Percentiles rank a stretch among this genome's conserved stretches.
Evolutionary conservation across 1,284 basidiomycete species (phyloP).

Genomic region (Sporisorium iseilematis-ciliati): DNA sequence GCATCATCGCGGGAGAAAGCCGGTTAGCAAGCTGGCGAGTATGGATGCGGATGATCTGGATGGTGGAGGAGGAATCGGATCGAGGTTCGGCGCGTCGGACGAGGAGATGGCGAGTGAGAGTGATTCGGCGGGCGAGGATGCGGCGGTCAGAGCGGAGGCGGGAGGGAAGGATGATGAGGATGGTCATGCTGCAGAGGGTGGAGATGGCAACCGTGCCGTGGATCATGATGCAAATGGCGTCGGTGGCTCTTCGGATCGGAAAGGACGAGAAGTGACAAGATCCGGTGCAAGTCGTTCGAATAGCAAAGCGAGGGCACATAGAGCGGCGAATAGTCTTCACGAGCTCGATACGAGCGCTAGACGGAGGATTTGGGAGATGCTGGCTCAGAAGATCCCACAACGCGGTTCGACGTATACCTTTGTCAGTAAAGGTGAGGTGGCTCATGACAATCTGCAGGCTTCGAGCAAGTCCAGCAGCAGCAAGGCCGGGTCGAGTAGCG

Average conservation of each 20-base stretch:
- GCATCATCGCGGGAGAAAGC: slow-evolving; percentile 46
- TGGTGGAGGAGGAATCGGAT: slow-evolving; percentile 5
- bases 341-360: slow-evolving; percentile 44
- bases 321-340: slow-evolving; percentile 24
- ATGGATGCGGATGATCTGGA: slow-evolving; percentile 36
- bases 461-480: slow-evolving; percentile 17
- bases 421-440: slow-evolving; percentile 50
- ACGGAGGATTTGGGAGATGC: slow-evolving; percentile 52
- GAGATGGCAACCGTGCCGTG: not conserved
- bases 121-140: slow-evolving; percentile 26
- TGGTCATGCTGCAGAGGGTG: not conserved
- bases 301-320: slow-evolving; percentile 33
- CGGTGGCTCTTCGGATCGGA: slow-evolving; percentile 8
- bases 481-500: slow-evolving; percentile 1
- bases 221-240: slow-evolving; percentile 10
- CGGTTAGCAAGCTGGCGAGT: slow-evolving; percentile 43
- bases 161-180: slow-evolving; percentile 1
- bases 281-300: slow-evolving; percentile 18
- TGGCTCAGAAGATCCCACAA: slow-evolving; percentile 46
- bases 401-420: slow-evolving; percentile 54
- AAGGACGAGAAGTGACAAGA: slow-evolving; percentile 18
- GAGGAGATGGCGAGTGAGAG: slow-evolving; percentile 33
- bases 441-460: slow-evolving; percentile 39
- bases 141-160: slow-evolving; percentile 1
- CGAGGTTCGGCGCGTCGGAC: slow-evolving; percentile 21